Base-by-base conservation (phyloP, 2,329 filamentous ascomycete genomes). In the Clonostachys sp. region DNA sequence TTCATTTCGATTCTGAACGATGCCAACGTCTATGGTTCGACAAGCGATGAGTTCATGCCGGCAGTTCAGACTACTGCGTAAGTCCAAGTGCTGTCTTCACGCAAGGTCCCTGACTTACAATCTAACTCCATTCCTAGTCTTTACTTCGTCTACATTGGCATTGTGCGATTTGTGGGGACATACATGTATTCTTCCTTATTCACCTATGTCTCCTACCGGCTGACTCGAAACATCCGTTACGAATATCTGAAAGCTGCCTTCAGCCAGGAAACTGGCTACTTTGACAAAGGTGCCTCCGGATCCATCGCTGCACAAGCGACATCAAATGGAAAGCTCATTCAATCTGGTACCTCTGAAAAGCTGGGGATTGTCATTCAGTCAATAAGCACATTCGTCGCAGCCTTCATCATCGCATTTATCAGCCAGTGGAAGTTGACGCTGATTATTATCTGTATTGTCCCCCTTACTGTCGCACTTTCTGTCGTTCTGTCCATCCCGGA, bases 131-230 rank as follows among this genome's bases (percentile, higher is more conserved):
- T 30, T 30, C 17, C 8, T 52, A 46, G 46, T 6, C 57, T 79
- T 3, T 77, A 71, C 54, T 76, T 78, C 50, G 60, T 79, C 9
- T 78, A 78, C 48, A 62, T 80, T 12, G 77, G 77, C 55, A 54
- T 77, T 45, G 75, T 61, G 2, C 72, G 72, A 14, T 71, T 77
- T 46, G 54, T 59, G 16, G 51, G 71, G 6, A 65, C 67, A 5
- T 78, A 77, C 50, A 54, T 70, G 20, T 55, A 59, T 44, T 55
- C 56, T 14, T 50, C 56, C 12, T 52, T 53, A 41, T 57, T 73
- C 24, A 73, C 66, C 12, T 65, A 74, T 20, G 63, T 71, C 3
- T 71, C 71, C 2, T 66, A 68, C 34, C 60, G 70, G 6, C 71
- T 68, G 0, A 73, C 70, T 4, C 66, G 70, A 42, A 64, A 53